Percentiles rank a stretch among this genome's conserved stretches.
Conservation (phyloP, 495 filamentous ascomycete genomes). For the Penicillium subrubescens region DNA sequence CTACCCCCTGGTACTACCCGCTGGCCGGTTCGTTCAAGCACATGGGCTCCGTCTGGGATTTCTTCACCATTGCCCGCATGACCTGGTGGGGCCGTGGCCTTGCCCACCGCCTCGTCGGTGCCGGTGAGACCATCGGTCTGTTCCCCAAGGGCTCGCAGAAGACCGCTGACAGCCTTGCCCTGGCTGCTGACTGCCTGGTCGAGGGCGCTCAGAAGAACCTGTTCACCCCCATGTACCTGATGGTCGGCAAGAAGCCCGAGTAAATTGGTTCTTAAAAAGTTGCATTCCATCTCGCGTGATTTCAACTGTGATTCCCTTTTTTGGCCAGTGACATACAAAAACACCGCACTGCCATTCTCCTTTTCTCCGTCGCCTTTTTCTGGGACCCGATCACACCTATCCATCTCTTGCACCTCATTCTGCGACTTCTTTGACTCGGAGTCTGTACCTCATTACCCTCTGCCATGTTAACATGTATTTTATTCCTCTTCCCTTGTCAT, state of each 20-base stretch:
- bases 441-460: neutral
- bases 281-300: slow-evolving; percentile 2
- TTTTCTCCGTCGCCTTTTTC: neutral
- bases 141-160: slow-evolving; percentile 89
- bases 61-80: slow-evolving; percentile 87
- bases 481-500: neutral
- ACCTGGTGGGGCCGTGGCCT: slow-evolving; percentile 77
- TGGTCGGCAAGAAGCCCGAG: slow-evolving; percentile 89
- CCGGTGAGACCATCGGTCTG: slow-evolving; percentile 72
- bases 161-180: slow-evolving; percentile 85
- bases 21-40: slow-evolving; percentile 80
- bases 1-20: slow-evolving; percentile 93
- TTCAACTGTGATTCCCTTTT: neutral
- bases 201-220: slow-evolving; percentile 89
- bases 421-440: neutral
- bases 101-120: slow-evolving; percentile 78
- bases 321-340: neutral
- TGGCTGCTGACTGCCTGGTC: slow-evolving; percentile 85
- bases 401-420: neutral
- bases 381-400: neutral
- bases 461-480: slow-evolving; percentile 3
- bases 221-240: slow-evolving; percentile 99
- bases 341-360: neutral
- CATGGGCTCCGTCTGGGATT: slow-evolving; percentile 76
- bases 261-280: slow-evolving; percentile 26